Conservation (phyloP, 1,139 yeast species). For the Pichia sp. region DNA sequence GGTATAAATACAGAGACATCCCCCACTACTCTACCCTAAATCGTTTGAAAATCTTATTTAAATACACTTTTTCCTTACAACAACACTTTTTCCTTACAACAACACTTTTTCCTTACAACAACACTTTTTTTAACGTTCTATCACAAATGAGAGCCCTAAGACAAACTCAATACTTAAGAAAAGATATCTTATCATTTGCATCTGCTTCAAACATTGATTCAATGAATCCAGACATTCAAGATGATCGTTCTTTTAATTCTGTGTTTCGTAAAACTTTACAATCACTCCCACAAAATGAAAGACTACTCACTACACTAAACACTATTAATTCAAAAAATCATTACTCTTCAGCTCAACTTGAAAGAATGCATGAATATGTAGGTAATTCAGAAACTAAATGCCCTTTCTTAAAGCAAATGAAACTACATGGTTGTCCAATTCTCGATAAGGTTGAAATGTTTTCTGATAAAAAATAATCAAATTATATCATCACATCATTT, state of each 20-base stretch:
- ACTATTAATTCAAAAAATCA: background rate
- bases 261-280: background rate
- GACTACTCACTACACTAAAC: background rate
- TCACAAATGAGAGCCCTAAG: conserved; percentile 8
- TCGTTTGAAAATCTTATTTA: too few relatives aligned
- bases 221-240: conserved; percentile 6
- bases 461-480: too few relatives aligned
- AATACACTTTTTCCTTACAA: too few relatives aligned
- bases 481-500: too few relatives aligned
- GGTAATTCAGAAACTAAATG: background rate
- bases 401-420: background rate
- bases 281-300: background rate
- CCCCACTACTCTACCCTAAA: too few relatives aligned
- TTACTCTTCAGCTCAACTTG: conserved; percentile 22
- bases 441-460: background rate
- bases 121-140: too few relatives aligned
- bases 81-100: too few relatives aligned
- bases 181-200: conserved; percentile 3
- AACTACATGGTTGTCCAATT: background rate
- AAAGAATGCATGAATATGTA: conserved; percentile 16
- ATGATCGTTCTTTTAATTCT: conserved; percentile 7
- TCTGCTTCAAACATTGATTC: background rate
- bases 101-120: background rate
- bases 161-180: conserved; percentile 3
- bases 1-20: too few relatives aligned